Evolutionary conservation across 2,329 filamentous ascomycete species (phyloP), one percentile per base, ranked within the genome.

Genomic region (Kalmusia sp.): DNA sequence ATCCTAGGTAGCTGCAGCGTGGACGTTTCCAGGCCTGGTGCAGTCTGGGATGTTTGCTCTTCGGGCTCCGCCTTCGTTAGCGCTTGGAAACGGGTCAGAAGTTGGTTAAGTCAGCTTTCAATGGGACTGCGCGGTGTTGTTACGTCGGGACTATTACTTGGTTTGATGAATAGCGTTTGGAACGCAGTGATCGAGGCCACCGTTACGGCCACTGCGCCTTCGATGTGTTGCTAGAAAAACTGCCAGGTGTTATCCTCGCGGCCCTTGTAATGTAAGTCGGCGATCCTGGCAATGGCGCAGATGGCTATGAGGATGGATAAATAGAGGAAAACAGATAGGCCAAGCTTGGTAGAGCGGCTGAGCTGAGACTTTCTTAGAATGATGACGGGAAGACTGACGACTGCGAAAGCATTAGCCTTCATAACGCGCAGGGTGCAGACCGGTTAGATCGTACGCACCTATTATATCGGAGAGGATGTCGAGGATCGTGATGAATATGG

Each of bases 141-240:
- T 4, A 28, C 28, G 14, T 37, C 19, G 49, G 22, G 5, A 25
- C 14, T 28, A 24, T 44, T 15, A 12, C 21, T 38, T 14, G n/a
- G 31, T 19, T 49, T 31, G 38, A 54, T 17, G 28, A 54, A 45
- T 22, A 49, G 24, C 6, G 53, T 52, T 6, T 62, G 58, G 25
- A 65, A 58, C 5, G 57, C 62, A 5, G 60, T 63, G 12, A 65
- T 21, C 2, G 62, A 65, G 11, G 56, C 60, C 60, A 63, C 61
- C 4, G 58, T 49, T 9, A 66, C 49, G 2, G 58, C 62, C 19
- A 59, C 38, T 27, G 52, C 57, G 14, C 40, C 55, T 35, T 66
- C 62, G 15, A 52, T 37, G 7, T 60, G 56, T 28, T 53, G 54
- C 63, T 62, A 66, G 37, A 63, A 59, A 12, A 49, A 22, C 25